Base-by-base conservation (phyloP, 768 basidiomycete genomes). In the Rubroboletus satanas region DNA sequence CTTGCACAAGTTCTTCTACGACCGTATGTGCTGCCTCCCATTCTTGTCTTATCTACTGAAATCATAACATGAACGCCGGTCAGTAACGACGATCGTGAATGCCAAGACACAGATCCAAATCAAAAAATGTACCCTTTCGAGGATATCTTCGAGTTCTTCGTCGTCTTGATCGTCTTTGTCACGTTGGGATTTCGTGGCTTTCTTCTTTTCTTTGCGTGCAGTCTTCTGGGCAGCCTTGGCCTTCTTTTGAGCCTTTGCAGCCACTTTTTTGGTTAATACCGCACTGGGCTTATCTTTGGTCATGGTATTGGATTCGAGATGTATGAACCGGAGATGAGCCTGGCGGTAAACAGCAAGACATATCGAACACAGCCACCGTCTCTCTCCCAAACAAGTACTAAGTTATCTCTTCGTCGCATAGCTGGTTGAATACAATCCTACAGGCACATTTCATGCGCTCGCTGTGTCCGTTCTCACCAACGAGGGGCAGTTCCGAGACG, bases 1-100 rank as follows among this genome's bases (percentile, higher is more conserved):
- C 89, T 63, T 87, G 82, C 0, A 87, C 88, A 2, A 89, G 74
- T 67, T 94, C 91, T 67, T 95, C 92, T 0, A 86, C 90, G n/a
- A 91, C 88, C 3, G 78, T 83, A 64, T 93, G 88, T 12, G 85
- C 80, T 32, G 80, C 80, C 64, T 93, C 90, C 90, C 90, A 93
- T 69, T 93, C 88, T 67, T 81, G 78, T 64, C 83, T 80, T 71
- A 89, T 84, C 86, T 89, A 84, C 78, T 81, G 59, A 61, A 63
- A 44, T 56, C 35, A 41, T 14, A 15, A 60, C 3, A 44, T 23
- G 14, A 15, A 32, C 3, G 29, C 4, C 35, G 56, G 47, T 62
- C 48, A 48, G 38, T 17, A 7, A 49, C 2, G 37, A 21, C 9
- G 37, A 47, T 35, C 21, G 18, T 5, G 36, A 11, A 31, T 6